Evolutionary conservation across 441 rosid genomes (phyloP).

Genomic region (Hura crepitans): DNA sequence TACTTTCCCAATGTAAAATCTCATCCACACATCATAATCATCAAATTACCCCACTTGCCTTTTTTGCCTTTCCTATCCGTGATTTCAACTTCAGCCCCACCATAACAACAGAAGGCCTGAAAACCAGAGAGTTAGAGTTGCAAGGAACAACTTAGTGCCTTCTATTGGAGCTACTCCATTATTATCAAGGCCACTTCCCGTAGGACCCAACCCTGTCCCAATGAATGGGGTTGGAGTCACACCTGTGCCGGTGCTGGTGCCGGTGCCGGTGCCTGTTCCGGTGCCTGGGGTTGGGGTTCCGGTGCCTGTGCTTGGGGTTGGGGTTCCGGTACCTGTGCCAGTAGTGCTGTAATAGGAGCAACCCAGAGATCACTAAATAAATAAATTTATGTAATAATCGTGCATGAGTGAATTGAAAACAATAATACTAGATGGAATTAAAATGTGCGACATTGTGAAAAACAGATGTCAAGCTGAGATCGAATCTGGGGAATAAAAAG

Average conservation of each 20-base stretch:
- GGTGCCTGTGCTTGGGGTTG: slow-evolving; percentile 25
- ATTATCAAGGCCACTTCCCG: slow-evolving; percentile 42
- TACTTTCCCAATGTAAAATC: slow-evolving; percentile 24
- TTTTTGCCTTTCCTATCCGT: background rate
- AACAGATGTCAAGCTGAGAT: slow-evolving; percentile 23
- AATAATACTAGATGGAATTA: background rate
- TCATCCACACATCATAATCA: slow-evolving; percentile 29
- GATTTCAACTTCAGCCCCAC: slow-evolving; percentile 26
- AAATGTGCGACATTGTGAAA: background rate
- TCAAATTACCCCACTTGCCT: slow-evolving; percentile 10
- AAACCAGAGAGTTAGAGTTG: slow-evolving; percentile 27
- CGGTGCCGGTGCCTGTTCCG: slow-evolving; percentile 26
- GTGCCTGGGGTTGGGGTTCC: slow-evolving; percentile 15
- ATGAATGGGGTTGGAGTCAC: slow-evolving; percentile 28
- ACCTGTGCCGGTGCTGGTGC: slow-evolving; percentile 24
- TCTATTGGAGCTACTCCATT: slow-evolving; percentile 28
- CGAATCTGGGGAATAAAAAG: background rate
- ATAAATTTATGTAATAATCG: no score
- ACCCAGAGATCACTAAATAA: no score
- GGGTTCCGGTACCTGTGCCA: slow-evolving; percentile 18
- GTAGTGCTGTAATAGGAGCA: slow-evolving; percentile 26
- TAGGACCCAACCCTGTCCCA: slow-evolving; percentile 42
- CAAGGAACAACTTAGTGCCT: slow-evolving; percentile 25
- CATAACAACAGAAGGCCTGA: slow-evolving; percentile 33
- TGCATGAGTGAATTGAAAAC: no score